Base-by-base conservation (phyloP, 805 yeast genomes). In the Zygotorulaspora florentina region DNA sequence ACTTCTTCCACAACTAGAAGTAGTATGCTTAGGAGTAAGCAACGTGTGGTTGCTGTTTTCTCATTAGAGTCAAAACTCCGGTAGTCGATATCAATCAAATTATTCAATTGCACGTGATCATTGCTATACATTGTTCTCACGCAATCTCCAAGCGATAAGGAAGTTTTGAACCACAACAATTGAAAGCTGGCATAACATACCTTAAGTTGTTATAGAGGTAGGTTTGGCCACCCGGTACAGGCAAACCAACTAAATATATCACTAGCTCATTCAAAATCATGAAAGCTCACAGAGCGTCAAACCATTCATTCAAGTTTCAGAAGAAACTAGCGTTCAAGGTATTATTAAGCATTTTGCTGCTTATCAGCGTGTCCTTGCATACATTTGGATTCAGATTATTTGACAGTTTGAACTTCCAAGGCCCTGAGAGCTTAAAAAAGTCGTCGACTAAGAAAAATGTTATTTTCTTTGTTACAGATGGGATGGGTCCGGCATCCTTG, bases 401-500 rank as follows among this genome's bases (percentile, higher is more conserved):
- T n/a, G 15, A 18, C 29, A 39, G 41, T 23, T 35, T 45, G n/a
- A 29, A 31, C n/a, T 45, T 40, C 5, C 23, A 26, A 17, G 15
- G 35, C 6, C n/a, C 11, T 10, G 13, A 17, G 12, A 7, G n/a
- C 8, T 17, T 8, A 8, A 36, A 26, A 6, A 31, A 17, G 10
- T 13, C 16, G 16, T 25, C 44, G 4, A n/a, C 30, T 26, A 86
- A 85, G 71, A 82, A 79, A 58, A 88, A 88, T 58, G 76, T 89
- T 46, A 84, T 88, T 42, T 87, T 88, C 71, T 81, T 88, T 78
- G 96, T 88, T 27, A 83, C 95, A 2, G 96, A 88, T 65, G 96
- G 96, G n/a, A 87, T 88, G 84, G 96, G 96, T 0, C 96, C 96
- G 2, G 84, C 95, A 0, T 83, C 95, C 2, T 67, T 88, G 47